phyloP scores from a whole-genome alignment of 2,329 filamentous ascomycete genomes.

The Colletotrichum aenigma region DNA sequence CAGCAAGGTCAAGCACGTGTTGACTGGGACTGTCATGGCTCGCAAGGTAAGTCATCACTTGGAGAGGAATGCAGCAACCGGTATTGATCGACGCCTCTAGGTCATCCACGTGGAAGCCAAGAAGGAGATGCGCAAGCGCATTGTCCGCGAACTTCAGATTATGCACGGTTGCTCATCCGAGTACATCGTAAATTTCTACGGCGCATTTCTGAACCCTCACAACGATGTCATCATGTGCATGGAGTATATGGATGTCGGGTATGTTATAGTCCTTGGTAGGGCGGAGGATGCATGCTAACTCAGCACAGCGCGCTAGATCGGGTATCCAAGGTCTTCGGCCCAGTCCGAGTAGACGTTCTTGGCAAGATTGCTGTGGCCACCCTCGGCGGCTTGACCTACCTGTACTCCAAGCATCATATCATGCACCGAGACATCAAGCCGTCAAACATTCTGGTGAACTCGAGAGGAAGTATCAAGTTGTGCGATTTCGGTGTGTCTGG shows the following conservation, averaged over 20 bases:
- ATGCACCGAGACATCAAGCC: conserved; percentile 99
- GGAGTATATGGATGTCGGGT: conserved; percentile 99
- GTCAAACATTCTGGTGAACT: conserved; percentile 96
- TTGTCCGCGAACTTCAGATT: conserved; percentile 95
- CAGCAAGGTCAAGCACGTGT: conserved; percentile 95
- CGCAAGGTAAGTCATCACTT: conserved; percentile 72
- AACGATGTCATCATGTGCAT: conserved; percentile 99
- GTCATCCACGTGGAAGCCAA: conserved; percentile 98
- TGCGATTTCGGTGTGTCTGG: conserved; percentile 99
- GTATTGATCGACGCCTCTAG: conserved; percentile 48
- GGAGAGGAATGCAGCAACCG: background rate
- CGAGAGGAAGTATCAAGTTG: conserved; percentile 90
- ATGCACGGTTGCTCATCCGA: conserved; percentile 98
- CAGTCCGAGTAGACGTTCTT: conserved; percentile 92
- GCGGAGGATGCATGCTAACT: conserved; percentile 14
- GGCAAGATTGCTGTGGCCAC: conserved; percentile 98
- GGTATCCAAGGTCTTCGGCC: conserved; percentile 93
- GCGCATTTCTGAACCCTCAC: conserved; percentile 93
- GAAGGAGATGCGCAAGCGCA: conserved; percentile 94
- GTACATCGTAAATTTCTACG: conserved; percentile 97
- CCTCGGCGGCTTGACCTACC: conserved; percentile 89
- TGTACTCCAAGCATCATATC: conserved; percentile 94
- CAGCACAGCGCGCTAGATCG: conserved; percentile 80
- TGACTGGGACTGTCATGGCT: conserved; percentile 95
- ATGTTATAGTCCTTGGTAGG: conserved; percentile 42